phyloP scores from a whole-genome alignment of 148 eudicot species.

The Chenopodium quinoa region DNA sequence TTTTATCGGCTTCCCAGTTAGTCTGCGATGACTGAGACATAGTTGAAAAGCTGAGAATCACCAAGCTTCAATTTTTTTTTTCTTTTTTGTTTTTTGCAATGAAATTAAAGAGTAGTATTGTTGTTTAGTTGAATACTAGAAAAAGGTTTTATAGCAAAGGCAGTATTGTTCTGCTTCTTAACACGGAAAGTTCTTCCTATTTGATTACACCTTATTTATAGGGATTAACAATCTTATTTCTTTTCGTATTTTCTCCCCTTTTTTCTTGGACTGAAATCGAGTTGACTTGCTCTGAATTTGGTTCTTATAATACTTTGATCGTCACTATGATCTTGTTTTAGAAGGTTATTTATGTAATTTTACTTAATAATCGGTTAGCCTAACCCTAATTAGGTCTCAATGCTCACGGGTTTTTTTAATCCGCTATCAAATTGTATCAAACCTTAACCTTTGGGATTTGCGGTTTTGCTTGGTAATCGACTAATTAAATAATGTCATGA shows the following conservation, averaged over 20 bases:
- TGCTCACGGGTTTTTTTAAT: no score
- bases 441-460: no score
- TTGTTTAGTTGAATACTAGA: background rate
- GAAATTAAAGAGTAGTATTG: background rate
- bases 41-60: slow-evolving; percentile 25
- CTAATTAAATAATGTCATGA: no score
- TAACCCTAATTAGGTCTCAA: no score
- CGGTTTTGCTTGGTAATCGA: no score
- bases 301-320: background rate
- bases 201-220: slow-evolving; percentile 7
- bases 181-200: slow-evolving; percentile 11
- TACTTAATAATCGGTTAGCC: no score
- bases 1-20: slow-evolving; percentile 53
- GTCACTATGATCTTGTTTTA: no score
- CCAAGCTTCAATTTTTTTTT: slow-evolving; percentile 11
- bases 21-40: slow-evolving; percentile 36
- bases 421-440: no score
- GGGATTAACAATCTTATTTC: slow-evolving; percentile 6
- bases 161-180: slow-evolving; percentile 1
- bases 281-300: background rate
- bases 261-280: background rate
- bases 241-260: background rate
- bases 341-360: no score
- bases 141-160: background rate
- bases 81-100: background rate